A percentile compares a stretch with the other conserved stretches of the same genome.
These are phyloP conservation scores for Myxozyma neotropica DNA, from an alignment of 805 yeast species.

Conservation along the genomic window DNA sequence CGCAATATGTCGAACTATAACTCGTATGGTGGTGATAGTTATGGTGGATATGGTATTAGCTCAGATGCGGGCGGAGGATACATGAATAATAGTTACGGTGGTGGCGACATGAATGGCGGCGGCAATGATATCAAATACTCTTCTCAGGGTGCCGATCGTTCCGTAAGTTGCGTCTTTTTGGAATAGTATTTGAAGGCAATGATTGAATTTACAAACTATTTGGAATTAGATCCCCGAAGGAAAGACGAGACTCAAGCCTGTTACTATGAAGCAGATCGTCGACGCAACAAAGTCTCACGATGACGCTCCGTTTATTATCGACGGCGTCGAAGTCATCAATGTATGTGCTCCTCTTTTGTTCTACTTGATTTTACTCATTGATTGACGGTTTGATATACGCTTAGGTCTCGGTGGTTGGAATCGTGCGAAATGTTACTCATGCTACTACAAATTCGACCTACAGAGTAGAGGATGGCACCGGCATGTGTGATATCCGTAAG, in stretches of 20 bases:
- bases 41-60: constrained; percentile 15
- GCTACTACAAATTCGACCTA: constrained; percentile 50
- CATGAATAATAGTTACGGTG: constrained; percentile 16
- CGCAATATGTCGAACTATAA: constrained; percentile 2
- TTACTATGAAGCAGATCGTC: constrained; percentile 64
- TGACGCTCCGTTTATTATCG: constrained; percentile 57
- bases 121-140: constrained; percentile 9
- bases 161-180: constrained; percentile 13
- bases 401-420: constrained; percentile 61
- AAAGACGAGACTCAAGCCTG: constrained; percentile 47
- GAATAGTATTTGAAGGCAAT: no score
- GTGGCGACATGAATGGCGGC: constrained; percentile 3
- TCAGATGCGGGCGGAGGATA: constrained; percentile 22
- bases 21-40: constrained; percentile 8
- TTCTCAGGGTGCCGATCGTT: constrained; percentile 24
- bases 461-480: constrained; percentile 70
- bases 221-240: constrained; percentile 25
- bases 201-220: neutral
- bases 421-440: constrained; percentile 54
- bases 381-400: no score
- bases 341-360: constrained; percentile 4
- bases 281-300: constrained; percentile 55
- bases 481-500: constrained; percentile 55
- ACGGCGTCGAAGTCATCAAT: constrained; percentile 48
- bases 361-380: neutral